Percentiles rank a stretch among this genome's conserved stretches.
Evolutionary conservation across 495 filamentous ascomycete species (phyloP).

Genomic region (Cercophora newfieldiana): DNA sequence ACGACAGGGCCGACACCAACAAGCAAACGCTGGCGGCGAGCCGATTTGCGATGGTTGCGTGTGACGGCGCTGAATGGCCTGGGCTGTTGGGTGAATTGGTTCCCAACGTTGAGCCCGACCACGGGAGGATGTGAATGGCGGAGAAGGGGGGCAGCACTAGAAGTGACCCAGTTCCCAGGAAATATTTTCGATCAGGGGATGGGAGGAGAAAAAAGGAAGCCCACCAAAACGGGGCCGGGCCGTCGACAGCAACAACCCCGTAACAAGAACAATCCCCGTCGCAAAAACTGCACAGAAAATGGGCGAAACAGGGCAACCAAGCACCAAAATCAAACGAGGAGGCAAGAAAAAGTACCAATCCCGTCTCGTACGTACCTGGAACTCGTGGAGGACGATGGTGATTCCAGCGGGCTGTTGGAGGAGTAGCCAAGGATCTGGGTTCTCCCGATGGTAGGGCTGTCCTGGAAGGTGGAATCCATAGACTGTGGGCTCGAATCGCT

Average conservation of each 20-base stretch:
- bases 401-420: slow-evolving; percentile 31
- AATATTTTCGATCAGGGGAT: slow-evolving; percentile 1
- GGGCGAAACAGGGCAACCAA: background rate
- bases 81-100: background rate
- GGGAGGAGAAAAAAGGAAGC: background rate
- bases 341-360: slow-evolving; percentile 3
- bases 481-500: slow-evolving; percentile 20
- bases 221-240: background rate
- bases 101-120: slow-evolving; percentile 11
- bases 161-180: slow-evolving; percentile 10
- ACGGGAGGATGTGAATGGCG: background rate
- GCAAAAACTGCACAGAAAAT: slow-evolving; percentile 3
- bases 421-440: slow-evolving; percentile 28
- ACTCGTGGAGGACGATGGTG: slow-evolving; percentile 23
- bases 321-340: slow-evolving; percentile 4
- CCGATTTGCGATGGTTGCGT: slow-evolving; percentile 19
- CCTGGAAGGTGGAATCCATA: slow-evolving; percentile 34
- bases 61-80: slow-evolving; percentile 8
- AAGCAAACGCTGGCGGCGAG: slow-evolving; percentile 21
- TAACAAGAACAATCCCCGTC: background rate
- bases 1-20: slow-evolving; percentile 35
- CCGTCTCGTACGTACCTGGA: slow-evolving; percentile 28
- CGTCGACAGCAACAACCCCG: background rate
- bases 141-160: background rate
- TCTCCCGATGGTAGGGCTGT: slow-evolving; percentile 43